Conservation (phyloP, 768 basidiomycete genomes). For the Rhodotorula diobovata region DNA sequence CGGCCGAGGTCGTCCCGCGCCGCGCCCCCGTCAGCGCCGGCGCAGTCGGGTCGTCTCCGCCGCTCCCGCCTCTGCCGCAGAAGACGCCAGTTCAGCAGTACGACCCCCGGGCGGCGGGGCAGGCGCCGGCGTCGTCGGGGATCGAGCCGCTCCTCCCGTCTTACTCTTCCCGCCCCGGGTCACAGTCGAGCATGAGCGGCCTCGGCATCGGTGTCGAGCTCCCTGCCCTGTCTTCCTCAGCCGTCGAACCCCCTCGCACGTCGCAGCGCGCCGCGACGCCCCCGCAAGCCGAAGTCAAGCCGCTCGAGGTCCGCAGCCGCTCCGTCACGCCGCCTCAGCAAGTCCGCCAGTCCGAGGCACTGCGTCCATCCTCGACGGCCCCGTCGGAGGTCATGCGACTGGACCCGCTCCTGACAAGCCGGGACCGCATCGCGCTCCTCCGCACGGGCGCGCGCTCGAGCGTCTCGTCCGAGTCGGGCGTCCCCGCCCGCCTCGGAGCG, state of each 20-base stretch:
- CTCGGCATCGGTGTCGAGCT: slow-evolving; percentile 17
- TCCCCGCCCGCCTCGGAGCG: background rate
- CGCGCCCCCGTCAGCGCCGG: slow-evolving; percentile 13
- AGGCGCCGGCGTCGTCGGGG: too few species aligned
- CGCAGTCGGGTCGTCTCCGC: slow-evolving; percentile 24
- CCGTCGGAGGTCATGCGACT: too few species aligned
- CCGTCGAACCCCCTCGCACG: background rate
- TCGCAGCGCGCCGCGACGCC: background rate
- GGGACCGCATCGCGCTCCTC: slow-evolving; percentile 15
- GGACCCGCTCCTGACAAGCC: background rate
- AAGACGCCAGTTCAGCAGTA: background rate
- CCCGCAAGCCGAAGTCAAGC: background rate
- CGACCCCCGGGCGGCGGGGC: too few species aligned
- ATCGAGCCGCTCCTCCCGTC: background rate
- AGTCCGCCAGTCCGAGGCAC: background rate
- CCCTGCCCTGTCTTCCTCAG: too few species aligned
- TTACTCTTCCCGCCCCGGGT: background rate
- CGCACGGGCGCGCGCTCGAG: slow-evolving; percentile 2
- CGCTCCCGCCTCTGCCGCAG: slow-evolving; percentile 13
- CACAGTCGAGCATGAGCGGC: background rate
- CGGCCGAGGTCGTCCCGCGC: slow-evolving; percentile 13
- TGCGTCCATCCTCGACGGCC: background rate
- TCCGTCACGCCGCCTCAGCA: background rate
- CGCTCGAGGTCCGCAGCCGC: background rate
- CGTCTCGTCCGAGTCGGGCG: slow-evolving; percentile 5